Conservation (phyloP, 2,329 filamentous ascomycete species). For the Penicillium psychrosexuale region DNA sequence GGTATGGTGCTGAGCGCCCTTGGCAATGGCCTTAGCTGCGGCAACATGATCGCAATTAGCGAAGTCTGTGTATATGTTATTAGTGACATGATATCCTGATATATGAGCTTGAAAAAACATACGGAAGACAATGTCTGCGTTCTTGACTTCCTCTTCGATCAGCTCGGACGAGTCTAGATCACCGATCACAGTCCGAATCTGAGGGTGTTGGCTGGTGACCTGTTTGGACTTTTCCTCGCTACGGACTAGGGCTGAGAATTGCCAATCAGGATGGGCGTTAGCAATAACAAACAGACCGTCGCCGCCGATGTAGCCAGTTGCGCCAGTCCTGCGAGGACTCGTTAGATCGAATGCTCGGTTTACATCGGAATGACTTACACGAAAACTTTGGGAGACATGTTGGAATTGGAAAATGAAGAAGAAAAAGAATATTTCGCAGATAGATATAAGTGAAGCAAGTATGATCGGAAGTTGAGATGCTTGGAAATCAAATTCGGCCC, state of each 20-base stretch:
- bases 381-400: slow-evolving; percentile 36
- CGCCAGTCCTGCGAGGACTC: slow-evolving; percentile 44
- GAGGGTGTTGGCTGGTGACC: slow-evolving; percentile 40
- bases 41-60: slow-evolving; percentile 45
- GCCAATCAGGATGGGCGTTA: slow-evolving; percentile 48
- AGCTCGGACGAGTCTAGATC: slow-evolving; percentile 42
- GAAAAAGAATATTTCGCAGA: not conserved
- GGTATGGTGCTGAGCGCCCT: slow-evolving; percentile 38
- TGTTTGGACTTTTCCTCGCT: slow-evolving; percentile 43
- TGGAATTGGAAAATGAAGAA: not conserved
- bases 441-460: not conserved
- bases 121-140: slow-evolving; percentile 49
- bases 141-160: slow-evolving; percentile 45
- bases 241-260: slow-evolving; percentile 45
- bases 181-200: slow-evolving; percentile 43
- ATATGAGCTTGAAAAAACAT: slow-evolving; percentile 13
- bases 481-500: slow-evolving; percentile 28
- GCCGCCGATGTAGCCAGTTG: slow-evolving; percentile 55
- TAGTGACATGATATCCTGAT: not conserved
- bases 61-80: slow-evolving; percentile 29
- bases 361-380: slow-evolving; percentile 28
- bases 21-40: slow-evolving; percentile 42
- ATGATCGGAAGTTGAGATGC: slow-evolving; percentile 5
- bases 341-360: slow-evolving; percentile 12
- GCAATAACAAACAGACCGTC: slow-evolving; percentile 49